A percentile compares a stretch with the other conserved stretches of the same genome.
Conservation (phyloP, 352 stramenopile species). For the Globisporangium rhizosaccharum region DNA sequence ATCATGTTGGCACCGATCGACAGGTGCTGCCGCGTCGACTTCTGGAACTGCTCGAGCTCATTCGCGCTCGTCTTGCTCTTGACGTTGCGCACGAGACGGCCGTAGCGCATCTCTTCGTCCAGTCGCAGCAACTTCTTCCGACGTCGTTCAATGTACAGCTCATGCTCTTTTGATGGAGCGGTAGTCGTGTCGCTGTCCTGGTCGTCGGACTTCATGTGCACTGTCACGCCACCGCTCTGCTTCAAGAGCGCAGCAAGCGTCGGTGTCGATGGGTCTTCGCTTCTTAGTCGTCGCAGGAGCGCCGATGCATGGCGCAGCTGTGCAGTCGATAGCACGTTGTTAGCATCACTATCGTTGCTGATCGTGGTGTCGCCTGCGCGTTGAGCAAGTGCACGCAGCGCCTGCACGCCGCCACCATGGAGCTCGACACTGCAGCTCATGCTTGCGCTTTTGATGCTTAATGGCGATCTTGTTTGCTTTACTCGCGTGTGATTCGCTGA, state of each 20-base stretch:
- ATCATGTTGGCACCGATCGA: conserved; percentile 86
- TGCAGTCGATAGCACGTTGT: background rate
- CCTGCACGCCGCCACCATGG: conserved; percentile 20
- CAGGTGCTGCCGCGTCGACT: conserved; percentile 66
- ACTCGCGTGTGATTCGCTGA: background rate
- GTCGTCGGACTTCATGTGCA: background rate
- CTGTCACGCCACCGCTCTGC: background rate
- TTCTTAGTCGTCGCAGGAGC: conserved; percentile 5
- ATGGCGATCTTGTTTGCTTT: background rate
- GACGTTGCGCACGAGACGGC: conserved; percentile 68
- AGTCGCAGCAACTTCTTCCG: conserved; percentile 61
- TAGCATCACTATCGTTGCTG: background rate
- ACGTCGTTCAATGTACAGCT: conserved; percentile 39
- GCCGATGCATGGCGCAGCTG: conserved; percentile 8
- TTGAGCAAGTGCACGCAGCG: conserved; percentile 19
- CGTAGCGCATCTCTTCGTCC: conserved; percentile 79
- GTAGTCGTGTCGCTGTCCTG: background rate
- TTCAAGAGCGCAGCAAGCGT: conserved; percentile 12
- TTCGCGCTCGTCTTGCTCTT: conserved; percentile 32
- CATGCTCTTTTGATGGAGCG: conserved; percentile 6
- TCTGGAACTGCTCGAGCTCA: conserved; percentile 58
- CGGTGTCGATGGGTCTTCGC: conserved; percentile 3
- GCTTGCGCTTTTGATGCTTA: background rate
- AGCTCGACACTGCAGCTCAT: conserved; percentile 12
- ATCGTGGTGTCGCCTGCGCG: background rate